Evolutionary conservation across 441 rosid genomes (phyloP).

Genomic region (Jatropha podagrica): DNA sequence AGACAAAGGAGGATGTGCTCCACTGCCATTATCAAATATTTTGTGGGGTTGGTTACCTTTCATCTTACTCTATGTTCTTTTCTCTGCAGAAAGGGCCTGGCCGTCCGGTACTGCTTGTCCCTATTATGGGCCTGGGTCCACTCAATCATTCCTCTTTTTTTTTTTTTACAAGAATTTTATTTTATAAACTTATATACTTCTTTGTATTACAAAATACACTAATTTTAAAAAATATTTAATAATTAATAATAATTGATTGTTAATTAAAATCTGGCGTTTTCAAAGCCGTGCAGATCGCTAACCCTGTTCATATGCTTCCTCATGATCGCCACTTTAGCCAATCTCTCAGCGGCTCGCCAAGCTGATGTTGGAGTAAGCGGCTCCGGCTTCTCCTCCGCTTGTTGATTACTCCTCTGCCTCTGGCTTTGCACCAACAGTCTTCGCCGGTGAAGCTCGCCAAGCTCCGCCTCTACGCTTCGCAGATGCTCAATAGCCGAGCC

Average conservation of each 20-base stretch:
- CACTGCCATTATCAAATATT: not conserved
- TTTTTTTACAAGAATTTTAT: not conserved
- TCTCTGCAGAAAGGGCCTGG: slow-evolving; percentile 46
- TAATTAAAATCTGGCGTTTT: slow-evolving; percentile 84
- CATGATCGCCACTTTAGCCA: slow-evolving; percentile 91
- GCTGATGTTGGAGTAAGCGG: slow-evolving; percentile 87
- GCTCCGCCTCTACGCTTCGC: slow-evolving; percentile 64
- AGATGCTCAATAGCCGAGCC: slow-evolving; percentile 45
- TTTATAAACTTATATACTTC: slow-evolving; percentile 17
- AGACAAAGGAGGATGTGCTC: slow-evolving; percentile 10
- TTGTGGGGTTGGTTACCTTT: slow-evolving; percentile 2
- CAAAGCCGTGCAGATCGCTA: slow-evolving; percentile 92
- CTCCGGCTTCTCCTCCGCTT: slow-evolving; percentile 51
- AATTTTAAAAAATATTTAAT: not conserved
- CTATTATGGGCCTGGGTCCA: slow-evolving; percentile 32
- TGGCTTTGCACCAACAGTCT: slow-evolving; percentile 31
- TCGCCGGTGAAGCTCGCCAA: slow-evolving; percentile 50
- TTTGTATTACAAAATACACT: slow-evolving; percentile 21
- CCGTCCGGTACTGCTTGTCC: slow-evolving; percentile 58
- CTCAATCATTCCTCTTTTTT: slow-evolving; percentile 16
- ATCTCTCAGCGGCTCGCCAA: slow-evolving; percentile 89
- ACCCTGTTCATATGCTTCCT: slow-evolving; percentile 90
- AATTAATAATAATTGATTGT: not conserved
- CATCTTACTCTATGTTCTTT: slow-evolving; percentile 13
- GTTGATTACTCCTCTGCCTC: slow-evolving; percentile 24